Evolutionary conservation across 2,329 filamentous ascomycete species (phyloP), one percentile per base, ranked within the genome.

Genomic region (Trichoderma oligosporum): DNA sequence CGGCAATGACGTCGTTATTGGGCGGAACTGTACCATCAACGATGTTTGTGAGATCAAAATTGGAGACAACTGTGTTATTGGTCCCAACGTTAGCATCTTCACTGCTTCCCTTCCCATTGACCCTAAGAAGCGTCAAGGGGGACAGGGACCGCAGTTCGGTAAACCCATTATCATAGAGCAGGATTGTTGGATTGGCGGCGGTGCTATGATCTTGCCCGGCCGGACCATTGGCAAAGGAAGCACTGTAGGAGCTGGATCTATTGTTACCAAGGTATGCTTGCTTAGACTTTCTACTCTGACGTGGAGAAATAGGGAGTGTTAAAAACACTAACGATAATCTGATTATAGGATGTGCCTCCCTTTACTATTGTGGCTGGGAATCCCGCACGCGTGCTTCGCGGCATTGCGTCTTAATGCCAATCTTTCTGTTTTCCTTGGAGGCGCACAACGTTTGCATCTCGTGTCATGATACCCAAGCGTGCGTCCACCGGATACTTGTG

Each of bases 1-100:
- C 63, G 92, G 89, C 11, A 87, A 92, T 64, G 86, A 94, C 62
- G 90, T 95, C 2, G 82, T 86, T 56, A 88, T 99, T 63, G 89
- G 88, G 16, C 82, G 89, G 56, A 88, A 90, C 66, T 97, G 92
- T 71, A 86, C 85, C 24, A 87, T 97, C 67, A 84, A 92, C 56
- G 94, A 99, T 69, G 86, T 91, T n/a, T 88, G 86, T 68, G 81
- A 86, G 61, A 88, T 97, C 60, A 84, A 78, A 45, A 91, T 97
- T 66, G 92, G 92, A 2, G 83, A 89, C 60, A 84, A 89, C 58
- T 85, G 83, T 51, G 82, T 87, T 68, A 86, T 92, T 62, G 91
- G 91, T 2, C 88, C 90, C 0, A 90, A 92, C 64, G 93, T 97
- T 57, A 93, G 85, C 62, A 88, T 97, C 63, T 89, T 91, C 67